Conservation (phyloP, 1,284 basidiomycete species). For the Bjerkandera adusta region DNA sequence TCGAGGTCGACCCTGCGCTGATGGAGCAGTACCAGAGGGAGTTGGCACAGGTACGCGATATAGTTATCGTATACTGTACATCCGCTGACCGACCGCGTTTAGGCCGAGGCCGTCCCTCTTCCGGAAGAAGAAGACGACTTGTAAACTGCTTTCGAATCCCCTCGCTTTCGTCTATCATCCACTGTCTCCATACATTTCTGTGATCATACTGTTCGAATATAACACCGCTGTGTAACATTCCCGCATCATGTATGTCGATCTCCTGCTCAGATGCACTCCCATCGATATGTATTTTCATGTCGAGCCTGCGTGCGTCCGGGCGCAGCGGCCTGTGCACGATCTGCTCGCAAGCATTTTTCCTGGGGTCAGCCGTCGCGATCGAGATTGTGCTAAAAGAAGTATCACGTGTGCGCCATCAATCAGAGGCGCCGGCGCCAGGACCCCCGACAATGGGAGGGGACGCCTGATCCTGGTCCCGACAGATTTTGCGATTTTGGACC, state of each 20-base stretch:
- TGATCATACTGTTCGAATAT: conserved; percentile 29
- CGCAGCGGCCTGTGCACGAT: too few species aligned
- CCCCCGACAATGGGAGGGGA: neutral
- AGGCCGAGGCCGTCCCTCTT: conserved; percentile 76
- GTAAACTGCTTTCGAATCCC: conserved; percentile 17
- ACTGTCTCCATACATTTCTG: conserved; percentile 24
- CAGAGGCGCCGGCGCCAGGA: too few species aligned
- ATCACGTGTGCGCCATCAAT: too few species aligned
- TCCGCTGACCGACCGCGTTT: conserved; percentile 4
- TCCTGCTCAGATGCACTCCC: too few species aligned
- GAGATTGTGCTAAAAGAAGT: too few species aligned
- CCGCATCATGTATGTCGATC: too few species aligned
- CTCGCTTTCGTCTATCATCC: conserved; percentile 11
- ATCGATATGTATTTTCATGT: too few species aligned
- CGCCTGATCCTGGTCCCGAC: too few species aligned
- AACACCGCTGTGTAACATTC: conserved; percentile 20
- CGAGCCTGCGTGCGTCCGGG: too few species aligned
- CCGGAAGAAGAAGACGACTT: conserved; percentile 78
- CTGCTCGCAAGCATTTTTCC: too few species aligned
- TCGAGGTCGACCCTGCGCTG: conserved; percentile 78
- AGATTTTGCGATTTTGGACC: too few species aligned
- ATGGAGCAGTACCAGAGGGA: conserved; percentile 87
- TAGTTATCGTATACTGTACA: neutral
- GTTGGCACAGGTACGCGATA: conserved; percentile 57
- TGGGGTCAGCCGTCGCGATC: too few species aligned